Percentiles rank a stretch among this genome's conserved stretches.
Conservation (phyloP, 2,329 filamentous ascomycete species). For the Keithomyces neogunnii region DNA sequence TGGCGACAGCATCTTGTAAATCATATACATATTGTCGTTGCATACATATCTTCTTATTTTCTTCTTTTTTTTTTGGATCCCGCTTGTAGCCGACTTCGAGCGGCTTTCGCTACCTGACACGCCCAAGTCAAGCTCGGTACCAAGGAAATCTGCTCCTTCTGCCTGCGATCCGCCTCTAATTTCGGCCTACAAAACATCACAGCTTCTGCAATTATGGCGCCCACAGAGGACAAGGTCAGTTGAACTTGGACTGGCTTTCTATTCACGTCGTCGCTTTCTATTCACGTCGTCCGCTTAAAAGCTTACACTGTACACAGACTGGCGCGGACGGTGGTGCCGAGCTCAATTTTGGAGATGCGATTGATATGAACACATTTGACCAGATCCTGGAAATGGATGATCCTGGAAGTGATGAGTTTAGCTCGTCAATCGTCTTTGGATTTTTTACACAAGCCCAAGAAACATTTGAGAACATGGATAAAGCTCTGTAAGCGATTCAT, state of each 20-base stretch:
- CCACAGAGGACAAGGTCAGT: conserved; percentile 25
- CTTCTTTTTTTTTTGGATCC: too few relatives aligned
- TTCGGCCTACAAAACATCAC: background rate
- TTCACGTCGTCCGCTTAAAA: background rate
- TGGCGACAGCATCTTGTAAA: too few relatives aligned
- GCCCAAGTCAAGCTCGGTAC: too few relatives aligned
- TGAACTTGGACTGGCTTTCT: background rate
- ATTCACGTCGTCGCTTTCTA: background rate
- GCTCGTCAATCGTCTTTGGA: conserved; percentile 75
- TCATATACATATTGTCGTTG: too few relatives aligned
- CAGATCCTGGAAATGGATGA: conserved; percentile 99
- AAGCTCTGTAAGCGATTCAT: conserved; percentile 60
- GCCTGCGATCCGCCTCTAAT: background rate
- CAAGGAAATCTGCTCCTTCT: background rate
- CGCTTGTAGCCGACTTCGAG: too few relatives aligned
- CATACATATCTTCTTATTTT: too few relatives aligned
- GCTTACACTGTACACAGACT: background rate
- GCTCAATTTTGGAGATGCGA: conserved; percentile 58
- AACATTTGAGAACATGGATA: conserved; percentile 81
- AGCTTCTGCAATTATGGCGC: conserved; percentile 17
- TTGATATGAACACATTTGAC: conserved; percentile 75
- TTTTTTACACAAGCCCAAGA: conserved; percentile 88
- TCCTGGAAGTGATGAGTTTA: conserved; percentile 78
- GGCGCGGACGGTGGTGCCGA: conserved; percentile 35
- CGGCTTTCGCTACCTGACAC: too few relatives aligned